Evolutionary conservation across 1,139 yeast genomes (phyloP).

Genomic region (Geotrichum bryndzae): DNA sequence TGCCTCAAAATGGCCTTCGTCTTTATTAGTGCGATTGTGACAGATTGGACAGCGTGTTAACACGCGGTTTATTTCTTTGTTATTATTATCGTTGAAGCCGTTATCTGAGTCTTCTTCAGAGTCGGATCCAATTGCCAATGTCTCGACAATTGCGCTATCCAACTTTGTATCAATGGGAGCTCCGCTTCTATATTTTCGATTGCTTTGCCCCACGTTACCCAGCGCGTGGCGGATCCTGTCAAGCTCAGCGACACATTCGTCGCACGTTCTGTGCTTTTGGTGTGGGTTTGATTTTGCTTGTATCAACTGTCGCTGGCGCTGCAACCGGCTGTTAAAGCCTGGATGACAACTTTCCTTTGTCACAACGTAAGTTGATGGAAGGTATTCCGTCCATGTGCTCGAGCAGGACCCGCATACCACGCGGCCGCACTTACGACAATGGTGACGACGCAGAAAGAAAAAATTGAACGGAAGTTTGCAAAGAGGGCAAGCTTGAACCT

Average conservation of each 20-base stretch:
- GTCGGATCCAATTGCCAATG: constrained; percentile 16
- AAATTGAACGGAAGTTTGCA: constrained; percentile 58
- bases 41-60: constrained; percentile 8
- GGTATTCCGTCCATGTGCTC: constrained; percentile 40
- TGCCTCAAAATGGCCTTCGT: constrained; percentile 61
- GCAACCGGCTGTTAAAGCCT: not conserved
- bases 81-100: constrained; percentile 27
- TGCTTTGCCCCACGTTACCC: not conserved
- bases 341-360: constrained; percentile 20
- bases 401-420: constrained; percentile 71
- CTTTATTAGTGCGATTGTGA: constrained; percentile 30
- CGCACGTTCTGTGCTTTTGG: constrained; percentile 62
- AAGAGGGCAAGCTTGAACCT: constrained; percentile 51
- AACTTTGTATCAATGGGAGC: not conserved
- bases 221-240: constrained; percentile 39
- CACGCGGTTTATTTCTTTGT: not conserved
- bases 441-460: constrained; percentile 83
- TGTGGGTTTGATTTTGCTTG: constrained; percentile 40
- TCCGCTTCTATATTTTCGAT: not conserved
- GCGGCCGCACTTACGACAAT: constrained; percentile 80
- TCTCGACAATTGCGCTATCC: constrained; percentile 11
- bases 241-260: constrained; percentile 59
- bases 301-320: constrained; percentile 35
- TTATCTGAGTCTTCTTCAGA: constrained; percentile 23
- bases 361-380: constrained; percentile 47